Base-by-base conservation (phyloP, 1,284 basidiomycete genomes). In the Quambalaria eucalypti region DNA sequence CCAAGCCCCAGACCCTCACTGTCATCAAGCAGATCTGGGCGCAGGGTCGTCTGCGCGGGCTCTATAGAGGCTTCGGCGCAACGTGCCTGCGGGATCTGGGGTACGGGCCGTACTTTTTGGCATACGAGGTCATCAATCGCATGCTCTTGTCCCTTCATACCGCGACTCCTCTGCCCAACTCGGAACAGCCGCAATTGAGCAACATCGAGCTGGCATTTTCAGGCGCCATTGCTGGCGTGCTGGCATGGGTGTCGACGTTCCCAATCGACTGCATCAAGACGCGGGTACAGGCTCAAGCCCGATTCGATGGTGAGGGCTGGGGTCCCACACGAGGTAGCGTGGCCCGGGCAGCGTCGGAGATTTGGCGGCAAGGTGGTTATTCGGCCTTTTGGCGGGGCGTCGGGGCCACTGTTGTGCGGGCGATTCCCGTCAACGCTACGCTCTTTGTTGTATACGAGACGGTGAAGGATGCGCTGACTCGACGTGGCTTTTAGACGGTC, bases 221-320 rank as follows among this genome's bases (percentile, higher is more conserved):
- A 16, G 70, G 70, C 1, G 69, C 60, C 0, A 14, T 66, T 4
- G 70, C 70, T 0, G 70, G 70, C 8, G 57, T 71, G 4, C 56
- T 73, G 4, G 69, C 57, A 2, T 73, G 70, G 70, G 26, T 69
- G 2, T 62, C 60, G 50, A 73, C 70, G 2, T 73, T 71, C 51
- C 65, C 65, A 59, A 62, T 61, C 12, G 70, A 73, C 49, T 65
- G 65, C 23, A 46, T 73, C 62, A 73, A 73, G 56, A 73, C 70
- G 26, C 59, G 64, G 21, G 62, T 73, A 21, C 70, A 73, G 44
- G 69, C 68, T 16, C 4, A 23, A 29, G 19, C 25, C 23, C 4
- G 54, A 40, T 62, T 66, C 44, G 57, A 54, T 50, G n/a, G 49
- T 2, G 56, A 57, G 2, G 51, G 40, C 5, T 38, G 53, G 9